Percentiles rank a stretch among this genome's conserved stretches.
phyloP scores from a whole-genome alignment of 1,284 basidiomycete genomes.

The Malassezia yamatoensis region DNA sequence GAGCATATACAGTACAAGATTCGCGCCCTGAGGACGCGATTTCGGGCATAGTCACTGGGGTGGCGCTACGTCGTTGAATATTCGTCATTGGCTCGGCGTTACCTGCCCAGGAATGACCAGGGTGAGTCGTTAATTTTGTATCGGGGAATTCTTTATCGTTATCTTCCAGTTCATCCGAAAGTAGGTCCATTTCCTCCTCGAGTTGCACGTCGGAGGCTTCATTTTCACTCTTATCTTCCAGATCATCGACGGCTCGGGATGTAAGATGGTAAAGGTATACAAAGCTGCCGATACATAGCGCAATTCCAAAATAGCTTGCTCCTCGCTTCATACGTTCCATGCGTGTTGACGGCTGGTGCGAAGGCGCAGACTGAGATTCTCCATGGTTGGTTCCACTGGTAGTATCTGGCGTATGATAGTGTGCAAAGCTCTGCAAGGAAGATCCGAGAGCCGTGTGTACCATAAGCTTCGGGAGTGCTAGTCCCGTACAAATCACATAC shows the following conservation, averaged over 20 bases:
- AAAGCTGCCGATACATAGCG: conserved; percentile 64
- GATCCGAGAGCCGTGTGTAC: conserved; percentile 72
- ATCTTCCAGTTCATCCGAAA: conserved; percentile 5
- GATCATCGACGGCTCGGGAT: conserved; percentile 66
- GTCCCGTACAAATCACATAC: conserved; percentile 66
- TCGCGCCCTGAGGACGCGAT: neutral
- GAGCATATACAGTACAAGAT: neutral
- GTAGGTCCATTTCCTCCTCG: conserved; percentile 10
- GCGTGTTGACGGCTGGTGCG: conserved; percentile 4
- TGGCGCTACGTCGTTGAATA: neutral
- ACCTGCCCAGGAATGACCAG: neutral
- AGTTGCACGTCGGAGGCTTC: conserved; percentile 1
- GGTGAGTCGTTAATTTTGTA: neutral
- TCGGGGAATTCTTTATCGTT: neutral
- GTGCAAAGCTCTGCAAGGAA: conserved; percentile 69
- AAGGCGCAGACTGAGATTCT: neutral
- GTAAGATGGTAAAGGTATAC: conserved; percentile 69
- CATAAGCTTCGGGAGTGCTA: conserved; percentile 73
- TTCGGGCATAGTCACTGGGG: neutral
- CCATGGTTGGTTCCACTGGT: neutral
- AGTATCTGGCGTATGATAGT: conserved; percentile 52
- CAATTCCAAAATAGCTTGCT: conserved; percentile 62
- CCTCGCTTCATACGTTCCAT: conserved; percentile 56
- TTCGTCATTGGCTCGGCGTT: neutral
- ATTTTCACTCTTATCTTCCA: conserved; percentile 49